These are phyloP conservation scores for Pseudogymnoascus destructans DNA, from an alignment of 2,329 filamentous ascomycete species.

Conservation along the genomic window DNA sequence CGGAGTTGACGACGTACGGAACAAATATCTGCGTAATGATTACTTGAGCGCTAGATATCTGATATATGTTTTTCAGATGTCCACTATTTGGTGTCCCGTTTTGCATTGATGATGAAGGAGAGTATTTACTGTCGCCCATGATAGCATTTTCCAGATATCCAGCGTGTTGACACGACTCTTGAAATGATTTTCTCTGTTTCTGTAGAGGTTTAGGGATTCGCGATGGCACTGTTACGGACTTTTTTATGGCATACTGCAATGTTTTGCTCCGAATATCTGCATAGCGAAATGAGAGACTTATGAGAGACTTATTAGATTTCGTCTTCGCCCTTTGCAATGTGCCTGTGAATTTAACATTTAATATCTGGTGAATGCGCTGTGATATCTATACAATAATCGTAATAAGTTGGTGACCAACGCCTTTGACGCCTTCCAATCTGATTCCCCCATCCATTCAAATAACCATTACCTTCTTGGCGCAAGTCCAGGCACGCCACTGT, in stretches of 20 bases:
- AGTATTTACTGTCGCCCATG: background rate
- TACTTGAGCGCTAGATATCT: slow-evolving; percentile 5
- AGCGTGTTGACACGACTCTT: slow-evolving; percentile 8
- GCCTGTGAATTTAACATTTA: background rate
- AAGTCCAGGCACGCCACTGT: slow-evolving; percentile 50
- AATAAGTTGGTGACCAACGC: slow-evolving; percentile 9
- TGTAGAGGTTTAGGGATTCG: slow-evolving; percentile 4
- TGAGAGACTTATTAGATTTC: background rate
- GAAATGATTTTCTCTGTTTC: slow-evolving; percentile 3
- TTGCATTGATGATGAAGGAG: slow-evolving; percentile 5
- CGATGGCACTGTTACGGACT: background rate
- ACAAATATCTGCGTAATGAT: slow-evolving; percentile 3
- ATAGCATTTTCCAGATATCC: slow-evolving; percentile 7
- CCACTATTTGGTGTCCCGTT: slow-evolving; percentile 7
- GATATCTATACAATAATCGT: slow-evolving; percentile 3
- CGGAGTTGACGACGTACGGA: slow-evolving; percentile 7
- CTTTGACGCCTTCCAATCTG: slow-evolving; percentile 13
- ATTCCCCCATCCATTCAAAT: background rate
- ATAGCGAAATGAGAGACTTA: slow-evolving; percentile 5
- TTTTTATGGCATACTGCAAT: background rate
- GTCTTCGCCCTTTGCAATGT: background rate
- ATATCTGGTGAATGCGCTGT: slow-evolving; percentile 1
- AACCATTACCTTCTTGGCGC: slow-evolving; percentile 27
- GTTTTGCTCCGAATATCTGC: slow-evolving; percentile 4
- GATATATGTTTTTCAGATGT: slow-evolving; percentile 9